These are phyloP conservation scores for Ziziphus jujuba DNA, from an alignment of 306 rosid genomes.

Conservation along the genomic window DNA sequence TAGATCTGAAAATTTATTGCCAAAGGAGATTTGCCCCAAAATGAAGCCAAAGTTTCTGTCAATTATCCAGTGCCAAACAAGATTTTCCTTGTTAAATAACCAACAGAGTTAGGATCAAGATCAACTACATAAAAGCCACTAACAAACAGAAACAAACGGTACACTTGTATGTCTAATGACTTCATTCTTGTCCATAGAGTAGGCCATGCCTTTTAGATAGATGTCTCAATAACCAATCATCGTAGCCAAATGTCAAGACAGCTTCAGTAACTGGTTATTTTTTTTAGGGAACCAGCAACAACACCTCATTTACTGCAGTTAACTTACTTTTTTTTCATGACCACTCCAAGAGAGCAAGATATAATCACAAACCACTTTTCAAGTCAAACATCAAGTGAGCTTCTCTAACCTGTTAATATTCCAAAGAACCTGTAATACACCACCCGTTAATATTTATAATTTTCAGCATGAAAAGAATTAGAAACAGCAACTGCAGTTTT, in stretches of 20 bases:
- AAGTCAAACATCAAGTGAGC: constrained; percentile 32
- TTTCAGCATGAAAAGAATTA: constrained; percentile 5
- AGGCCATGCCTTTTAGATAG: constrained; percentile 16
- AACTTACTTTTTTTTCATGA: constrained; percentile 7
- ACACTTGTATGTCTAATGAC: constrained; percentile 16
- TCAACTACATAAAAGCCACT: constrained; percentile 23
- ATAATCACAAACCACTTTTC: constrained; percentile 20
- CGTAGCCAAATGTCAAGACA: constrained; percentile 14
- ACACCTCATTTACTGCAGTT: not conserved
- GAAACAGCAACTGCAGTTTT: constrained; percentile 14
- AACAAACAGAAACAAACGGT: constrained; percentile 28
- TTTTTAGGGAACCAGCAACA: constrained; percentile 16
- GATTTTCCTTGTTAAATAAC: constrained; percentile 23
- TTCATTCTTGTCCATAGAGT: constrained; percentile 30
- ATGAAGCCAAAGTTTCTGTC: constrained; percentile 30
- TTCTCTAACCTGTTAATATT: constrained; percentile 30
- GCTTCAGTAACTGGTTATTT: constrained; percentile 16
- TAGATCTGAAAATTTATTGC: constrained; percentile 44
- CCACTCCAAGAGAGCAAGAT: constrained; percentile 14
- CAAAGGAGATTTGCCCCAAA: constrained; percentile 89
- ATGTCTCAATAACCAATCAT: constrained; percentile 9
- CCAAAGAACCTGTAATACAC: constrained; percentile 55
- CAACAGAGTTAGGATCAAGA: constrained; percentile 31
- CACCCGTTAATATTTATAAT: constrained; percentile 20
- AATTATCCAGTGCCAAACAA: constrained; percentile 27